Base-by-base conservation (phyloP, 805 yeast species). In the Starmerella apis region DNA sequence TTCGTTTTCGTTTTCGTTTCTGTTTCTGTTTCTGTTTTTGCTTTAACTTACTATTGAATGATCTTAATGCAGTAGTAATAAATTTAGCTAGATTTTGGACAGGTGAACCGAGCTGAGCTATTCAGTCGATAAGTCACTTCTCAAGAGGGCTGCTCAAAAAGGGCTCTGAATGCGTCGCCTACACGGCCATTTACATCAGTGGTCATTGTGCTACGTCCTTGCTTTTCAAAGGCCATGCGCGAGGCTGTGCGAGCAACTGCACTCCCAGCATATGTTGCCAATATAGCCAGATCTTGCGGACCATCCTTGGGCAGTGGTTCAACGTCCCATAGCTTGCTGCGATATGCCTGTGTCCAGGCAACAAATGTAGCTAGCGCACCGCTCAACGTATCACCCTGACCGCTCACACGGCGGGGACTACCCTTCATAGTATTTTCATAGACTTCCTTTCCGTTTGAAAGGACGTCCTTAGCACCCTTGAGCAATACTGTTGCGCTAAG, bases 381-480 rank as follows among this genome's bases (percentile, higher is more conserved):
- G 0, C 90, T 77, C 35, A 92, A 65, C 0, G 96, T 83, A 60
- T 92, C 98, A 23, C 98, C 98, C 67, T 92, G 97, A 0, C 98
- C 98, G 11, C 96, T 96, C 7, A 85, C 94, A 48, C 98, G 72
- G 61, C 85, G 82, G 45, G 68, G 65, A 6, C 92, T 81, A 1
- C 97, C 96, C 14, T 63, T 59, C 28, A 69, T 61, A 31, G 71
- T 71, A 53, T 73, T 75, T 3, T 67, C 58, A 6, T 84, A 54
- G 4, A 68, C 59, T 4, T 64, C 61, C 3, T 66, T 69, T 2
- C 76, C 77, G 46, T 72, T 68, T 4, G 78, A 81, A 10, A 87
- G 81, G 32, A 75, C 56, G 61, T 92, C 98, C 1, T 58, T 56
- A 0, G 58, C 48, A 1, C 96, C 96, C 65, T 92, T 92, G 31